phyloP scores from a whole-genome alignment of 2,329 filamentous ascomycete species.

The Gaeumannomyces sp. region DNA sequence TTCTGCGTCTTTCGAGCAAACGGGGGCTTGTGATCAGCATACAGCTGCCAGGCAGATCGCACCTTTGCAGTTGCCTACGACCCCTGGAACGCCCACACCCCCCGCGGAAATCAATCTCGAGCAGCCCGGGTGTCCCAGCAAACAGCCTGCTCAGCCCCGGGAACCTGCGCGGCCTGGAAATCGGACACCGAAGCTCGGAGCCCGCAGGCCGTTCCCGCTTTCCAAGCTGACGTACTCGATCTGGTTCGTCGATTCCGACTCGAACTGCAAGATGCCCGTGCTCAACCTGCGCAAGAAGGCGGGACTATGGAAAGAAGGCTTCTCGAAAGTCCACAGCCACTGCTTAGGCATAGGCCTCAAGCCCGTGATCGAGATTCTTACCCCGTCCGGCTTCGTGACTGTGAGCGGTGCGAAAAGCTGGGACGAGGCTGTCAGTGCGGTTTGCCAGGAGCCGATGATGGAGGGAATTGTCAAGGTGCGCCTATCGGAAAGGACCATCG shows the following conservation, averaged over 20 bases:
- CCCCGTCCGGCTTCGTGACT: constrained; percentile 37
- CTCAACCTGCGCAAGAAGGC: not conserved
- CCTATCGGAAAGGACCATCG: not conserved
- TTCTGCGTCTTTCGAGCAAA: no score
- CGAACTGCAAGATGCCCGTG: not conserved
- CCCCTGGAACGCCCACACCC: no score
- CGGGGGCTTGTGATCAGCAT: no score
- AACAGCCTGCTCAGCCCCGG: no score
- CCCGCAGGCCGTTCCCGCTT: no score
- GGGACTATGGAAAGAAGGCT: not conserved
- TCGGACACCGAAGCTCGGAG: no score
- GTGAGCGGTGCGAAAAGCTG: constrained; percentile 13
- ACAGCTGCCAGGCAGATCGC: no score
- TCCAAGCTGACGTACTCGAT: not conserved
- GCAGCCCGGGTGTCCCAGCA: no score
- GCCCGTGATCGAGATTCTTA: constrained; percentile 30
- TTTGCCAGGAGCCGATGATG: not conserved
- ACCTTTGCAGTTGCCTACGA: no score
- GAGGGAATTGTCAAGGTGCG: not conserved
- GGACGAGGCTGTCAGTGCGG: not conserved
- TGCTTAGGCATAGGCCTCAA: not conserved
- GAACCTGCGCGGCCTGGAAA: no score
- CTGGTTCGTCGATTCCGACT: not conserved
- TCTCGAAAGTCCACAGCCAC: not conserved
- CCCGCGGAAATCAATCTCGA: not conserved